Base-by-base conservation (phyloP, 2,329 filamentous ascomycete genomes). In the Neofusicoccum parvum region DNA sequence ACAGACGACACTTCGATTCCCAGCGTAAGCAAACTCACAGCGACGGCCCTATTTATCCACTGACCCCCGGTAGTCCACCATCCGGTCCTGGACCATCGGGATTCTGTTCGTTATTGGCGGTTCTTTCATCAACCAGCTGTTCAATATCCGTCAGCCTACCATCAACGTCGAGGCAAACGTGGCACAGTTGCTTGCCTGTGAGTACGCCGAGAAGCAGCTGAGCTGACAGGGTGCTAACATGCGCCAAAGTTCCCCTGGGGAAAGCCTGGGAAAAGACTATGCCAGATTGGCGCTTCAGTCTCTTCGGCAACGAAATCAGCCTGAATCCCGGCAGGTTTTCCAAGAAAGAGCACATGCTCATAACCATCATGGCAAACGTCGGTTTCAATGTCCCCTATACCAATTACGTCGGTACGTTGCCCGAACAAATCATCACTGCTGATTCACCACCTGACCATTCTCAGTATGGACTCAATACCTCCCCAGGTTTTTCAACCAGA, bases 111-210 rank as follows among this genome's bases (percentile, higher is more conserved):
- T 81, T 14, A 79, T 80, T 0, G 58, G 80, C 14, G 79, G 77
- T 1, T 78, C 76, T 23, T 81, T 78, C 5, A 65, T 76, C 79
- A 90, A 90, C 74, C 88, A 87, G 5, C 78, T 90, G 49, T 88
- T 88, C 73, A 90, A 83, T 2, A 80, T 89, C 64, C 83, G 86
- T n/a, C 80, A 83, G 59, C 87, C 87, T 0, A 85, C 86, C 14
- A 89, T 90, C 70, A 80, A 82, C 37, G 81, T 90, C 53, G 85
- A 86, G 1, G 78, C 86, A 32, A 81, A 89, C 37, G 84, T 90
- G 36, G 87, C 87, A 2, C 86, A 89, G 74, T 84, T 90, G 65
- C 82, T 89, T 48, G 86, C 87, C 4, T 90, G 12, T 90, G 12
- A 63, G 60, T 2, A 11, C 7, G 11, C 41, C 12, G 3, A 45